A percentile compares a stretch with the other conserved stretches of the same genome.
These are phyloP conservation scores for Diaporthe vexans DNA, from an alignment of 2,329 filamentous ascomycete species.

Conservation along the genomic window DNA sequence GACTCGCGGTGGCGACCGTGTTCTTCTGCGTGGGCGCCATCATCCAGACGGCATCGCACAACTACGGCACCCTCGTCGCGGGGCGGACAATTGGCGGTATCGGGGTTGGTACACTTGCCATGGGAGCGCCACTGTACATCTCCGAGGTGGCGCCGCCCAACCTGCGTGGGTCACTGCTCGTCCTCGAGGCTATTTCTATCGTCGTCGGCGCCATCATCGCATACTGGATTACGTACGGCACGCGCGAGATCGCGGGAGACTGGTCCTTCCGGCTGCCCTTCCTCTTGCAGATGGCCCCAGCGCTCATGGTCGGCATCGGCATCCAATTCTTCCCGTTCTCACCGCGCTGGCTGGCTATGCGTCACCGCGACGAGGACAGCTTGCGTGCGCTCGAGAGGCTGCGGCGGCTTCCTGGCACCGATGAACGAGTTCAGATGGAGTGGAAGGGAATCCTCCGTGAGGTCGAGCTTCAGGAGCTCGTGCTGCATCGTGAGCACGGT, in stretches of 20 bases:
- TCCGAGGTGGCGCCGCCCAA: constrained; percentile 45
- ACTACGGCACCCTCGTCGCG: constrained; percentile 52
- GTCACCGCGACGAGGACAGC: constrained; percentile 49
- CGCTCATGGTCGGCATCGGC: constrained; percentile 66
- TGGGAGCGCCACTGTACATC: constrained; percentile 49
- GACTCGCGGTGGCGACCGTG: constrained; percentile 52
- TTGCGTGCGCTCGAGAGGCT: constrained; percentile 50
- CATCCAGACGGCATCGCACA: constrained; percentile 58
- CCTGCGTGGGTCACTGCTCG: constrained; percentile 42
- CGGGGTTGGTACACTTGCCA: constrained; percentile 48
- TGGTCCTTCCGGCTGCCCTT: constrained; percentile 63
- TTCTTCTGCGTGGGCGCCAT: constrained; percentile 58
- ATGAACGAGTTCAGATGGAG: constrained; percentile 60
- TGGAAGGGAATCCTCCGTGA: constrained; percentile 64
- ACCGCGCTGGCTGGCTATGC: constrained; percentile 53
- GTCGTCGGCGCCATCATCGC: constrained; percentile 58
- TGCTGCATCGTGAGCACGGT: constrained; percentile 54
- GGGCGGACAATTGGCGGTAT: constrained; percentile 54
- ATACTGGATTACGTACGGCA: constrained; percentile 59
- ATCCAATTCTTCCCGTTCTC: constrained; percentile 65
- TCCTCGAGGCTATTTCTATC: constrained; percentile 53
- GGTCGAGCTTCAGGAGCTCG: constrained; percentile 59
- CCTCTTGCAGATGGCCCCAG: constrained; percentile 67
- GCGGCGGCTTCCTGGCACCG: constrained; percentile 51
- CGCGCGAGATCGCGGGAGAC: constrained; percentile 56